phyloP scores from a whole-genome alignment of 2,329 filamentous ascomycete genomes.

The Colletotrichum limetticola region DNA sequence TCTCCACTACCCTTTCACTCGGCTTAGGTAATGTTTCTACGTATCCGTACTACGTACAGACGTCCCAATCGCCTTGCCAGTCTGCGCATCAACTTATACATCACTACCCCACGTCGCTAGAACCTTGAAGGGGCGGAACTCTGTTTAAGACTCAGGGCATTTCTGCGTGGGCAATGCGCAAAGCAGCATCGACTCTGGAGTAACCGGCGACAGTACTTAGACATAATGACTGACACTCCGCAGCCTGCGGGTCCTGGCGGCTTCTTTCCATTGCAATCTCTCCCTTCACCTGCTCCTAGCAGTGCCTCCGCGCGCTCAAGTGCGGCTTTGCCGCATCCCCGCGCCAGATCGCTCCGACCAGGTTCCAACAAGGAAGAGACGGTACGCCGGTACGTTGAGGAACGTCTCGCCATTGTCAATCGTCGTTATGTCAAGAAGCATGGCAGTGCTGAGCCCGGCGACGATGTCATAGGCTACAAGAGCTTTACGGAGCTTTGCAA shows the following conservation, averaged over 20 bases:
- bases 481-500: slow-evolving; percentile 76
- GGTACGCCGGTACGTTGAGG: slow-evolving; percentile 67
- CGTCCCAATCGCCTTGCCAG: not conserved
- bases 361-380: slow-evolving; percentile 71
- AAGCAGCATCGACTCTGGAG: slow-evolving; percentile 21
- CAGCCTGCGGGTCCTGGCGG: slow-evolving; percentile 53
- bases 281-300: slow-evolving; percentile 67
- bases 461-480: slow-evolving; percentile 63
- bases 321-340: slow-evolving; percentile 63
- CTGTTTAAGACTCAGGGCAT: not conserved
- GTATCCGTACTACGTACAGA: no score
- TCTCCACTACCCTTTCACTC: no score
- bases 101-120: not conserved
- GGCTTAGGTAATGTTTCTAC: no score
- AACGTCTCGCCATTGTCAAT: slow-evolving; percentile 62
- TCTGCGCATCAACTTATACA: not conserved
- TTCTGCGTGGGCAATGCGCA: slow-evolving; percentile 17
- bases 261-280: slow-evolving; percentile 57
- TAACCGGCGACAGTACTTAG: not conserved
- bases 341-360: slow-evolving; percentile 61
- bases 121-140: not conserved
- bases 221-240: slow-evolving; percentile 41
- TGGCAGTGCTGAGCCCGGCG: slow-evolving; percentile 54
- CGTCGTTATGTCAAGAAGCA: slow-evolving; percentile 72
- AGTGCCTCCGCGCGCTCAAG: slow-evolving; percentile 53